Percentiles rank a stretch among this genome's conserved stretches.
These are phyloP conservation scores for Citrullus amarus DNA, from an alignment of 306 rosid species.

Conservation along the genomic window DNA sequence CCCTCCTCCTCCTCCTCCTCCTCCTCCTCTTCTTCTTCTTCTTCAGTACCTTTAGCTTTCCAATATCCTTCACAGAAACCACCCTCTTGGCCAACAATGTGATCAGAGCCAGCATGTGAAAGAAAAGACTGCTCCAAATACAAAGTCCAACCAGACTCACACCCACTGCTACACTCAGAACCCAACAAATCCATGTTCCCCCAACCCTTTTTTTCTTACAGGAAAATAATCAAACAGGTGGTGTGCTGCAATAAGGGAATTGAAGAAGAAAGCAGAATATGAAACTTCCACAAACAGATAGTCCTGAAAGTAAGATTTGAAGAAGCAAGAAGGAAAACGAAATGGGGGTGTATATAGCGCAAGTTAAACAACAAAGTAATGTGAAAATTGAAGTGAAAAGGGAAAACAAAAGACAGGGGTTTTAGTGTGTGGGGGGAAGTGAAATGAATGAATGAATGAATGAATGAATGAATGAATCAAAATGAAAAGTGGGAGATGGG, in stretches of 20 bases:
- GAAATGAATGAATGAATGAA: slow-evolving; percentile 17
- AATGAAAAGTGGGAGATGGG: slow-evolving; percentile 27
- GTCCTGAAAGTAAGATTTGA: neutral
- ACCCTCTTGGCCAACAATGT: neutral
- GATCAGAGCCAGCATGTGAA: slow-evolving; percentile 6
- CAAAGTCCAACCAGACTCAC: slow-evolving; percentile 97
- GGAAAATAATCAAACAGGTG: slow-evolving; percentile 9
- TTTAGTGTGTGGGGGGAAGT: neutral
- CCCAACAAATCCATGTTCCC: slow-evolving; percentile 45
- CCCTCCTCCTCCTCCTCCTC: slow-evolving; percentile 10
- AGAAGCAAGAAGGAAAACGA: neutral
- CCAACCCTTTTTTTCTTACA: neutral
- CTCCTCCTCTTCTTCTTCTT: slow-evolving; percentile 12
- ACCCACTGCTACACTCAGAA: slow-evolving; percentile 74
- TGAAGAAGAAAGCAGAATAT: slow-evolving; percentile 11
- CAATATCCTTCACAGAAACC: slow-evolving; percentile 11
- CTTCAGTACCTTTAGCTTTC: slow-evolving; percentile 14
- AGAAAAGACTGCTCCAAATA: slow-evolving; percentile 66
- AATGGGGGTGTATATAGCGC: neutral
- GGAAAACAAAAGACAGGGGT: neutral
- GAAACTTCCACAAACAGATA: neutral
- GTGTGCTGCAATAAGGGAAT: slow-evolving; percentile 13
- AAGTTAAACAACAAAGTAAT: neutral
- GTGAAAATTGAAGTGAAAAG: neutral
- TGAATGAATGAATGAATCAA: slow-evolving; percentile 18